phyloP scores from a whole-genome alignment of 768 basidiomycete species.

The Leucocoprinus leucothites region DNA sequence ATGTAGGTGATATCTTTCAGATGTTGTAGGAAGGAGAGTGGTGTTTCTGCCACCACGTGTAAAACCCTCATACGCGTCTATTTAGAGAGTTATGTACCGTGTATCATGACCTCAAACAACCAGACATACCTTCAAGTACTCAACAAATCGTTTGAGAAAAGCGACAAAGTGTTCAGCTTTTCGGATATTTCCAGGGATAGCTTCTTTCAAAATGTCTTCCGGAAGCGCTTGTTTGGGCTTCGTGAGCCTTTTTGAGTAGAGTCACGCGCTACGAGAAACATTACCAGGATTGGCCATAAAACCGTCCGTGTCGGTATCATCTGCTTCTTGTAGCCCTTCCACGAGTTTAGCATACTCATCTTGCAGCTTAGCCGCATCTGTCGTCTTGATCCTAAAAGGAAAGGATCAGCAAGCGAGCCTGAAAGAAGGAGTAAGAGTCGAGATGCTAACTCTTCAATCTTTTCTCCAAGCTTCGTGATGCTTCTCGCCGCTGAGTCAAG shows the following conservation, averaged over 20 bases:
- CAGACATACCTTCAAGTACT: constrained; percentile 84
- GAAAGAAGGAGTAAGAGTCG: neutral
- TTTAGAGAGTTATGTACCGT: neutral
- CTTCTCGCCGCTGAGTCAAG: constrained; percentile 91
- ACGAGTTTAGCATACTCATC: constrained; percentile 96
- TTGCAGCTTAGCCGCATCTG: constrained; percentile 90
- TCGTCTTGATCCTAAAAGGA: constrained; percentile 79
- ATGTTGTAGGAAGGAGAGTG: constrained; percentile 94
- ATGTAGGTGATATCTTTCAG: constrained; percentile 99
- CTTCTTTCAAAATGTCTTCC: constrained; percentile 92
- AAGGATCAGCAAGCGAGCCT: neutral
- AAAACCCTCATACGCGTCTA: constrained; percentile 99
- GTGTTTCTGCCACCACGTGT: constrained; percentile 98
- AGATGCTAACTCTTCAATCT: constrained; percentile 84
- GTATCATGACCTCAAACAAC: neutral
- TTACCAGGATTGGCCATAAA: constrained; percentile 89
- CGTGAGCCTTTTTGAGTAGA: neutral
- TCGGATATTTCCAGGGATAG: constrained; percentile 95
- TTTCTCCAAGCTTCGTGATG: constrained; percentile 80
- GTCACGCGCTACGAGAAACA: constrained; percentile 10
- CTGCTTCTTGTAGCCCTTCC: constrained; percentile 85
- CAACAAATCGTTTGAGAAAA: constrained; percentile 96
- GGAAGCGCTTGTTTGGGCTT: constrained; percentile 64
- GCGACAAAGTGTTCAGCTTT: constrained; percentile 99
- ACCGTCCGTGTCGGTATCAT: constrained; percentile 62